Base-by-base conservation (phyloP, 2,329 filamentous ascomycete species). In the Pseudopyrenochaeta lycopersici region DNA sequence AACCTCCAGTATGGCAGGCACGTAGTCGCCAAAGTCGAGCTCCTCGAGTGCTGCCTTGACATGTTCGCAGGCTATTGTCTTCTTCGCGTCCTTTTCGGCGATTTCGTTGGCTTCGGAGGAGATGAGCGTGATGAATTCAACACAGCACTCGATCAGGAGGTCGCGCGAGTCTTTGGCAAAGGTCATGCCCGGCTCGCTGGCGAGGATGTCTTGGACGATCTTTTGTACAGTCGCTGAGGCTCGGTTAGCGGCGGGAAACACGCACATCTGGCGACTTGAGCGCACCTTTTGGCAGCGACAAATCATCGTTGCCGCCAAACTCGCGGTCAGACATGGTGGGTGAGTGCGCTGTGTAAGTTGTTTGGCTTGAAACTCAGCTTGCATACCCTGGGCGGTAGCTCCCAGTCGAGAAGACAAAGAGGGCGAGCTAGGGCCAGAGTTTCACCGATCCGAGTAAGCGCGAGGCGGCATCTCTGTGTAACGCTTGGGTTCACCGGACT, bases 91-190 rank as follows among this genome's bases (percentile, higher is more conserved):
- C 77, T 97, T 97, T 76, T 99, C 95, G 11, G 93, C 96, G 62
- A 99, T 99, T 70, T 99, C 95, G 77, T 99, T 99, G 58, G 95
- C 95, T 80, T 99, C 94, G 42, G 92, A 96, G n/a, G 93, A 97
- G 66, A 99, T 90, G 70, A 99, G 86, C 15, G 95, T 98, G 77
- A 99, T 97, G 77, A 99, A 99, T 77, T 99, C 95, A 70, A 99
- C 94, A 72, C 95, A 99, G 80, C 95, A 98, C 81, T 98, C 95
- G 70, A 99, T 99, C 46, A 99, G 84, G 2, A 98, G 84, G 72
- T 99, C 95, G 55, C 95, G 89, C 11, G 94, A 93, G 69, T 99
- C 95, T 76, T 97, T 97, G 38, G 93, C 91, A 74, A 98, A 98
- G 1, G 90, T 89, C 58, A 96, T 85, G 45, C 92, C 91, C 15